A percentile compares a stretch with the other conserved stretches of the same genome.
Conservation (phyloP, 805 yeast species). For the Wickerhamomyces kurtzmanii region DNA sequence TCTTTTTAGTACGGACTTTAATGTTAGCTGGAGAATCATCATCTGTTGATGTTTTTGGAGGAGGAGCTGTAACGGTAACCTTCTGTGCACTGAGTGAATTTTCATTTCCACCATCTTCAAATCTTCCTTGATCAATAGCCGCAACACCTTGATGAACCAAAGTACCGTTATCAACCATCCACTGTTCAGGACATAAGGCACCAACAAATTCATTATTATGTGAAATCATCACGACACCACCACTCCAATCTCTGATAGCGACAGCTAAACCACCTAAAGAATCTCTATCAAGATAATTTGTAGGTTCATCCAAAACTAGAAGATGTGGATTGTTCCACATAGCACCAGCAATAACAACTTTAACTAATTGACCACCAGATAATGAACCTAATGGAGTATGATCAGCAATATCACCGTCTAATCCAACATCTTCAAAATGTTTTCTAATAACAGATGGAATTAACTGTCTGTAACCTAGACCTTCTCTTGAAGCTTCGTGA, state of each 20-base stretch:
- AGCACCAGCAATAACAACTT: slow-evolving; percentile 98
- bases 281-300: slow-evolving; percentile 96
- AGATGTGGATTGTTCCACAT: slow-evolving; percentile 99
- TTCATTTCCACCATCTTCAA: slow-evolving; percentile 66
- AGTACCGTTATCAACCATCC: slow-evolving; percentile 92
- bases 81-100: slow-evolving; percentile 37
- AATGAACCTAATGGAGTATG: slow-evolving; percentile 95
- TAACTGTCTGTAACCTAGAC: slow-evolving; percentile 94
- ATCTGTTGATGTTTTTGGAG: slow-evolving; percentile 41
- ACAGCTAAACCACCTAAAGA: slow-evolving; percentile 95
- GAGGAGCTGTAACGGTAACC: slow-evolving; percentile 32
- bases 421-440: slow-evolving; percentile 95
- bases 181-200: slow-evolving; percentile 96
- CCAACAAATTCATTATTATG: slow-evolving; percentile 96
- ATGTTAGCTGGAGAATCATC: slow-evolving; percentile 94
- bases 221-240: slow-evolving; percentile 98
- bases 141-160: slow-evolving; percentile 78
- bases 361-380: slow-evolving; percentile 97
- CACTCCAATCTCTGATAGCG: slow-evolving; percentile 96
- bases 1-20: slow-evolving; percentile 86
- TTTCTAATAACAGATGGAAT: slow-evolving; percentile 87
- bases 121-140: slow-evolving; percentile 66
- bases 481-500: slow-evolving; percentile 98
- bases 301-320: slow-evolving; percentile 95
- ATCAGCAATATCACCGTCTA: slow-evolving; percentile 97